Percentiles rank a stretch among this genome's conserved stretches.
Evolutionary conservation across 2,329 filamentous ascomycete species (phyloP).

Genomic region (Neonectria magnoliae): DNA sequence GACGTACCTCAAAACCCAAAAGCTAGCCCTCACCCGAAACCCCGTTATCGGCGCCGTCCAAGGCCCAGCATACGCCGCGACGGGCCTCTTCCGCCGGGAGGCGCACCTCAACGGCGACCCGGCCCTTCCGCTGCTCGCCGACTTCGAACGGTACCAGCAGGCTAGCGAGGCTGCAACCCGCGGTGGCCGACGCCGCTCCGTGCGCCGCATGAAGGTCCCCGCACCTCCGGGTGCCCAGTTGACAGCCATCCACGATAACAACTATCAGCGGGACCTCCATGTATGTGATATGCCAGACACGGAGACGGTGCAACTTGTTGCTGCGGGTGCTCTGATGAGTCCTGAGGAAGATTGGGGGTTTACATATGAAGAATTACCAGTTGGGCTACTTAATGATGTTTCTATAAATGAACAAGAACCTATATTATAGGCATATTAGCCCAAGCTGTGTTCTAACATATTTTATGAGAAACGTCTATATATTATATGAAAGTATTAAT

Average conservation of each 20-base stretch:
- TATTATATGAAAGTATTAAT: constrained; percentile 4
- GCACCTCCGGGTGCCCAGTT: constrained; percentile 21
- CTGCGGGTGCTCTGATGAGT: constrained; percentile 42
- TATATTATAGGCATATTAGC: not conserved
- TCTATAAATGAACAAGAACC: not conserved
- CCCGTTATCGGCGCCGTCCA: constrained; percentile 65
- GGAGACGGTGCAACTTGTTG: constrained; percentile 34
- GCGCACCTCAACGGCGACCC: constrained; percentile 59
- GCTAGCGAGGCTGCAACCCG: constrained; percentile 47
- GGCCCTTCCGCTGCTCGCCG: constrained; percentile 55
- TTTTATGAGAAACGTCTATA: not conserved
- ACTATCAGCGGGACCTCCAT: constrained; percentile 45
- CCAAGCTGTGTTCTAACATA: not conserved
- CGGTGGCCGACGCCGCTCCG: constrained; percentile 34
- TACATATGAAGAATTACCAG: constrained; percentile 45
- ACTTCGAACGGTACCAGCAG: constrained; percentile 57
- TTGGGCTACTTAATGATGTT: not conserved
- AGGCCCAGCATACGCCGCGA: constrained; percentile 60
- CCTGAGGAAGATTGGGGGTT: constrained; percentile 49
- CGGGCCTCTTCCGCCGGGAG: constrained; percentile 58
- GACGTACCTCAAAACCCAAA: constrained; percentile 49
- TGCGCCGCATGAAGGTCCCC: constrained; percentile 40
- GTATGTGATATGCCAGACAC: constrained; percentile 29
- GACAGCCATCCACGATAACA: constrained; percentile 36
- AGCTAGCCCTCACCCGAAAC: constrained; percentile 56